Evolutionary conservation across 495 filamentous ascomycete genomes (phyloP), one percentile per base, ranked within the genome.

Genomic region (Tuber indicum): DNA sequence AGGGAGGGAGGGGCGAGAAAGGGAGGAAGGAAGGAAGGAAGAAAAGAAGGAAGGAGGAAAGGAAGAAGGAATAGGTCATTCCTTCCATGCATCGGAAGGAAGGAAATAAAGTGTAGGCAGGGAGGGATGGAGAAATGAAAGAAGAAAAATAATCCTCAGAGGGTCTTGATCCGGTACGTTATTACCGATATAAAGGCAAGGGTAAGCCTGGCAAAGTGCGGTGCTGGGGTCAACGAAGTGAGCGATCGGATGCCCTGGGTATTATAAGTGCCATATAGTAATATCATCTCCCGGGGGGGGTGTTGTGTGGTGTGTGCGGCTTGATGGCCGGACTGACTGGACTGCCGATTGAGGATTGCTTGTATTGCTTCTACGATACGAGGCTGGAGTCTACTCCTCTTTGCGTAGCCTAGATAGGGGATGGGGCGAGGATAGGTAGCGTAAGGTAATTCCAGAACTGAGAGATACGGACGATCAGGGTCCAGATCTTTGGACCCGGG

Each of bases 351-450:
- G n/a, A 58, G 26, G 8, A 26, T 58, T 66, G 58, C n/a, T 66
- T 32, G 49, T 58, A n/a, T 58, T 3, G 49, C 2, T n/a, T 66
- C 58, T 32, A 66, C 58, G 58, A 66, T 66, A 32, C 58, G 58
- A 21, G 58, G 12, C 26, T 66, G 58, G 58, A 66, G 58, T 66
- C 58, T 66, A 66, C 58, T 66, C 58, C 58, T 66, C 58, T 66
- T 17, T 32, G n/a, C n/a, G 10, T 12, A 66, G 58, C 58, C n/a
- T 66, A 17, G 58, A 32, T 66, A 16, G 58, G 26, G 7, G 12
- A 58, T 58, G n/a, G 3, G 0, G 9, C 7, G 9, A 9, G 49
- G 58, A 66, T 26, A n/a, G 58, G 26, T 14, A 32, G 58, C 2
- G 39, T 41, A 41, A 41, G 0, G 58, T 66, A 66, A 66, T 66